Base-by-base conservation (phyloP, 805 yeast genomes). In the Lipomyces mesembrius region DNA sequence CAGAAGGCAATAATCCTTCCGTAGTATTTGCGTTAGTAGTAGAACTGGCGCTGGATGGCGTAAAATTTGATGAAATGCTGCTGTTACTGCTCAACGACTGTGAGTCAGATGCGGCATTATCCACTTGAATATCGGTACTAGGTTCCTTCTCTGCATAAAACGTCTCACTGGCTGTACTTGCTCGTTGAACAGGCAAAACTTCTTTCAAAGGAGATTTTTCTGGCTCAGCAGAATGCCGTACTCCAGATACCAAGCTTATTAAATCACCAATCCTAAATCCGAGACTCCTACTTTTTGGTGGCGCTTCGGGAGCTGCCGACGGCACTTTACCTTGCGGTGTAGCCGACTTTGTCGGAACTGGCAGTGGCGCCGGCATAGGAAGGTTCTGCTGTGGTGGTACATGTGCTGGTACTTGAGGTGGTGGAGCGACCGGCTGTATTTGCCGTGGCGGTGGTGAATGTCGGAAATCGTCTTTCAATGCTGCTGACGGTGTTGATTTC, bases 1-100 rank as follows among this genome's bases (percentile, higher is more conserved):
- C 55, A 25, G 55, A 20, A 52, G 55, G 55, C n/a, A 52, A 52
- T 29, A 25, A 22, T 29, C 55, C 34, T 25, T 14, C 55, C 55
- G n/a, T 52, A 2, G n/a, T 29, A 25, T 52, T 6, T 52, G 49
- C 49, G 9, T 43, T 43, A 9, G 49, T n/a, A 1, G 49, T n/a
- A 43, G 49, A 43, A 43, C 49, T 43, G 22, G 49, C 49, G 49
- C 49, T 43, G 20, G 49, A 43, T 6, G 49, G 49, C 9, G 49
- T n/a, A n/a, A 43, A 6, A n/a, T n/a, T 43, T n/a, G 49, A 43
- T 17, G 49, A 43, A 43, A 43, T 7, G 22, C 49, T 43, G 49
- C 49, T 43, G 14, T n/a, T 43, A n/a, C 49, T 43, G 49, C 49
- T 43, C 49, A 43, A n/a, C 2, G 49, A 43, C 49, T 43, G 49